A percentile compares a stretch with the other conserved stretches of the same genome.
phyloP scores from a whole-genome alignment of 164 flowering plant species.

The Kalanchoe fedtschenkoi region DNA sequence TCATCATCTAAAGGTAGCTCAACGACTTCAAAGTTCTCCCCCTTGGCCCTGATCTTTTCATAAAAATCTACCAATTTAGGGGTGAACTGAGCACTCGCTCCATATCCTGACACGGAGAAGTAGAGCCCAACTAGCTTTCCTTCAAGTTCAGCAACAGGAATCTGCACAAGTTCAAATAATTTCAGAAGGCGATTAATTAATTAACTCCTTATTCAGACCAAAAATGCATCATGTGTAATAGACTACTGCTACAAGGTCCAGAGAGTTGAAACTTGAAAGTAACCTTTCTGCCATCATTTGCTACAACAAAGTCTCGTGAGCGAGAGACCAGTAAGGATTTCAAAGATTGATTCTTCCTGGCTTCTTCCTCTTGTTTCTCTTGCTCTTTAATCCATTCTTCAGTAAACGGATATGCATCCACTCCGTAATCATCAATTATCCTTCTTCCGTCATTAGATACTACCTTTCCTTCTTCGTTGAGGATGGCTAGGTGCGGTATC shows the following conservation, averaged over 20 bases:
- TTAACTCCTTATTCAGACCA: neutral
- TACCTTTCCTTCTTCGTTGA: constrained; percentile 42
- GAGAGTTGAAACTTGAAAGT: too few relatives aligned
- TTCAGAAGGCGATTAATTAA: neutral
- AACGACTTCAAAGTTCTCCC: constrained; percentile 41
- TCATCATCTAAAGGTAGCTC: constrained; percentile 28
- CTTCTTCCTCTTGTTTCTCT: constrained; percentile 42
- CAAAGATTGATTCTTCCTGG: constrained; percentile 41
- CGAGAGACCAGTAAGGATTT: constrained; percentile 34
- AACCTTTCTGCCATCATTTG: constrained; percentile 34
- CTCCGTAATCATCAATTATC: constrained; percentile 38
- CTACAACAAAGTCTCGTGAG: constrained; percentile 39
- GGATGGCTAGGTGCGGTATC: constrained; percentile 48
- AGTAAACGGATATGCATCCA: constrained; percentile 49
- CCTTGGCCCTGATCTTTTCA: constrained; percentile 25
- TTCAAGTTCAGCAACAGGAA: constrained; percentile 42
- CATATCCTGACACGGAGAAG: constrained; percentile 15
- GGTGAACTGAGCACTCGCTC: constrained; percentile 18
- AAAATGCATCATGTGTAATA: neutral
- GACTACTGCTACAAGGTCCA: neutral
- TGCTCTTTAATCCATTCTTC: constrained; percentile 29
- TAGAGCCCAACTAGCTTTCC: constrained; percentile 42
- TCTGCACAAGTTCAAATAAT: constrained; percentile 12
- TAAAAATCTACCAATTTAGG: constrained; percentile 26
- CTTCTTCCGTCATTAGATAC: constrained; percentile 25